Evolutionary conservation across 129 eudicot species (phyloP).

Genomic region (Artemisia argyi): DNA sequence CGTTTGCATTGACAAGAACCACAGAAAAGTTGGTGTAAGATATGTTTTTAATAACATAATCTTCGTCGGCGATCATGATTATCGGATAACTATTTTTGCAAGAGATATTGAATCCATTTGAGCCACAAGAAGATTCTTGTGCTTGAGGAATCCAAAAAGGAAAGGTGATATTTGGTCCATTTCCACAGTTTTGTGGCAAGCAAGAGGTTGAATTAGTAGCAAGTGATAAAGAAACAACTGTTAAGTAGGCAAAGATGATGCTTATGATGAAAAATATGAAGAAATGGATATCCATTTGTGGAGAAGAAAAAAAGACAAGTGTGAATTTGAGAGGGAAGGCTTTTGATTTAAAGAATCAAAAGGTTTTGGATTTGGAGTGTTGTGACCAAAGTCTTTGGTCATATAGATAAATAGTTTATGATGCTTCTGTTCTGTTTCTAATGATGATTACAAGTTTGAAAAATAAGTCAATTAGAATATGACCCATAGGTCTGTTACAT

Average conservation of each 20-base stretch:
- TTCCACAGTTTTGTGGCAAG: constrained; percentile 48
- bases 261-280: constrained; percentile 5
- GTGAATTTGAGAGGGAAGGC: constrained; percentile 28
- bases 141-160: constrained; percentile 58
- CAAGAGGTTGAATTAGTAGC: constrained; percentile 37
- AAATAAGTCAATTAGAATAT: constrained; percentile 5
- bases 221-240: constrained; percentile 21
- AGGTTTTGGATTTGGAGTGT: constrained; percentile 18
- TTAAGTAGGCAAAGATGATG: constrained; percentile 21
- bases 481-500: too few relatives aligned
- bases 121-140: constrained; percentile 60
- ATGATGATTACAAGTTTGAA: constrained; percentile 30
- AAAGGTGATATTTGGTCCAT: constrained; percentile 41
- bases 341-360: not conserved
- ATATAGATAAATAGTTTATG: constrained; percentile 15
- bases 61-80: constrained; percentile 38
- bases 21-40: constrained; percentile 41
- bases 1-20: constrained; percentile 29
- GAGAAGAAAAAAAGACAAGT: constrained; percentile 15
- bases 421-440: constrained; percentile 29
- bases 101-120: constrained; percentile 48
- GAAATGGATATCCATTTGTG: constrained; percentile 35
- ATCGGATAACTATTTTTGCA: constrained; percentile 41
- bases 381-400: constrained; percentile 31
- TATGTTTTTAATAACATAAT: constrained; percentile 46